Base-by-base conservation (phyloP, 306 rosid species). In the Acacia confusa region DNA sequence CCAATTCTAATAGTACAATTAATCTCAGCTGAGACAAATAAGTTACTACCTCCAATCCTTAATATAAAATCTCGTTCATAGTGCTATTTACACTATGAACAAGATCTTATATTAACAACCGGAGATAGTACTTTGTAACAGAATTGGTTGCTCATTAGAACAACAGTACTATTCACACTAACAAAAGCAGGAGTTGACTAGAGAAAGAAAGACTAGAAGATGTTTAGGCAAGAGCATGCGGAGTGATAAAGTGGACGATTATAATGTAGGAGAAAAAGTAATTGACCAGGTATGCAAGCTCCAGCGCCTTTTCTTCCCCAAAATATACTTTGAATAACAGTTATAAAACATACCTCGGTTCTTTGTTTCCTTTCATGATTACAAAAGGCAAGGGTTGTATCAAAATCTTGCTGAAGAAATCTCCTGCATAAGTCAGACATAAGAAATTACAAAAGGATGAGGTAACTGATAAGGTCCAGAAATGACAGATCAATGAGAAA, bases 361-460 rank as follows among this genome's bases (percentile, higher is more conserved):
- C 97, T 92, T 79, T 92, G 98, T 84, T 96, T 93, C 83, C 99
- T 88, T 84, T 96, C 99, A 80, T 93, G 91, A 83, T 93, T 93
- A 83, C 88, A 84, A 78, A 77, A 93, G 80, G 99, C 99, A 41
- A 96, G 94, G 76, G 90, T 96, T 61, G 97, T 82, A 86, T 96
- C 97, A 89, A 96, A 96, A 91, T 96, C 97, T 82, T 93, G 98
- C 87, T 92, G 99, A 79, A 92, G 96, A 85, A 91, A 91, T 89
- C 97, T 96, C 90, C 99, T 96, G 93, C 86, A 83, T 34, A 82
- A 85, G 60, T 70, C 30, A 76, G 75, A 79, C 67, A 70, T 14
- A 43, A 10, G 19, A 44, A 36, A 57, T n/a, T n/a, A 68, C 55
- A 34, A 22, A 41, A 25, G 78, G 27, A 76, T 30, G 77, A 17